phyloP scores from a whole-genome alignment of 805 yeast species.

The Ogataea kodamae region DNA sequence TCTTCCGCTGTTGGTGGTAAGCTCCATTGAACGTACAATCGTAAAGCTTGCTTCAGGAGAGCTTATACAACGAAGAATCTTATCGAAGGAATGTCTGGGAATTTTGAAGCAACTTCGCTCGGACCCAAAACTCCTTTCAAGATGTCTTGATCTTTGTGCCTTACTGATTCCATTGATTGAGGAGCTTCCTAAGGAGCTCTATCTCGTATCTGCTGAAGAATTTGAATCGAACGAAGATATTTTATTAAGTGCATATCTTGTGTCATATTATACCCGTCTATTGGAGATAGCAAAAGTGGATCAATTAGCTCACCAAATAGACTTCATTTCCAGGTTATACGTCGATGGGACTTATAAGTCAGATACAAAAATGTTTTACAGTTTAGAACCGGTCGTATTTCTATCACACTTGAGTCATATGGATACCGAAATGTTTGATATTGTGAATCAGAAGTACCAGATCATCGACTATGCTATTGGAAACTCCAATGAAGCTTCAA shows the following conservation, averaged over 20 bases:
- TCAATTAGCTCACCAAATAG: constrained; percentile 20
- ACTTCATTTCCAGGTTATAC: constrained; percentile 25
- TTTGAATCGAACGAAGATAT: constrained; percentile 29
- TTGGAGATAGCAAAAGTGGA: constrained; percentile 14
- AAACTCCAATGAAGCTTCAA: constrained; percentile 15
- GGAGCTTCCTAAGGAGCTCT: constrained; percentile 25
- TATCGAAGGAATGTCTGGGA: constrained; percentile 25
- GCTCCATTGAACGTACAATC: constrained; percentile 23
- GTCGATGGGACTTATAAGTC: constrained; percentile 24
- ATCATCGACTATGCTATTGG: constrained; percentile 21
- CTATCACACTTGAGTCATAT: constrained; percentile 19
- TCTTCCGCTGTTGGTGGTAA: constrained; percentile 22
- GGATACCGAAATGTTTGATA: constrained; percentile 19
- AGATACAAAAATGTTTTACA: constrained; percentile 25
- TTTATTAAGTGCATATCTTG: constrained; percentile 26
- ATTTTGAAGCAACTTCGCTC: constrained; percentile 23
- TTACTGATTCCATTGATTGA: constrained; percentile 26
- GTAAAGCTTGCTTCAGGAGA: constrained; percentile 28
- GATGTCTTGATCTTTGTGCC: constrained; percentile 32
- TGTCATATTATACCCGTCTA: constrained; percentile 32
- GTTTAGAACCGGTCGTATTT: constrained; percentile 21
- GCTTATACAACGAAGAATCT: constrained; percentile 29
- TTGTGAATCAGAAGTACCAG: constrained; percentile 21
- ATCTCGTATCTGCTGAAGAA: constrained; percentile 23
- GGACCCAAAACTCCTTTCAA: constrained; percentile 26